A percentile compares a stretch with the other conserved stretches of the same genome.
phyloP scores from a whole-genome alignment of 495 filamentous ascomycete species.

The Monascus purpureus region DNA sequence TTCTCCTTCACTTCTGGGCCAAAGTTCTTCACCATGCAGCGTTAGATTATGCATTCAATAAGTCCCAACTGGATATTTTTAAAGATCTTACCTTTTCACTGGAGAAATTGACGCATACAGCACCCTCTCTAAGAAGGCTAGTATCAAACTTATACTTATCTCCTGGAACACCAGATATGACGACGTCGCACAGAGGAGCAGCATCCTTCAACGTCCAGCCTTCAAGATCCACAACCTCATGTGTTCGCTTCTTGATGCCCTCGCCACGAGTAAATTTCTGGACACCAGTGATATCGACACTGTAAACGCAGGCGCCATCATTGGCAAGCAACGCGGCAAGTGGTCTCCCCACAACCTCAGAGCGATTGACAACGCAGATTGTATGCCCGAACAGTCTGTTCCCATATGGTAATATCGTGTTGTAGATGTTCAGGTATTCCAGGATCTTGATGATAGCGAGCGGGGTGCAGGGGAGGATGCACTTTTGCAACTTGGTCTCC shows the following conservation, averaged over 20 bases:
- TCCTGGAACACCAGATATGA: slow-evolving; percentile 85
- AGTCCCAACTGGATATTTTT: no score
- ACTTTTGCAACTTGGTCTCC: slow-evolving; percentile 63
- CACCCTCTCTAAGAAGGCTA: slow-evolving; percentile 67
- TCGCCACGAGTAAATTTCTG: slow-evolving; percentile 81
- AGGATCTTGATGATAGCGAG: slow-evolving; percentile 92
- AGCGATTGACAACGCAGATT: slow-evolving; percentile 88
- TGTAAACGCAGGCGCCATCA: slow-evolving; percentile 90
- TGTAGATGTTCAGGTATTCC: slow-evolving; percentile 90
- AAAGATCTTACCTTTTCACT: slow-evolving; percentile 54
- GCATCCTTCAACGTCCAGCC: slow-evolving; percentile 65
- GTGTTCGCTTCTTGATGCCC: slow-evolving; percentile 65
- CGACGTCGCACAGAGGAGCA: slow-evolving; percentile 76
- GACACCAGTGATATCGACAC: slow-evolving; percentile 82
- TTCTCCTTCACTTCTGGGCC: slow-evolving; percentile 75
- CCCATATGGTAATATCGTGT: slow-evolving; percentile 85
- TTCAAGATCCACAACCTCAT: slow-evolving; percentile 70
- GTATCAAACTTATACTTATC: slow-evolving; percentile 79
- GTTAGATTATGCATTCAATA: slow-evolving; percentile 1
- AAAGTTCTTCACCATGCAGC: slow-evolving; percentile 53
- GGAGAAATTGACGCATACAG: slow-evolving; percentile 94
- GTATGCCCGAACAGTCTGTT: slow-evolving; percentile 84
- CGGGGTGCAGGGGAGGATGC: slow-evolving; percentile 87
- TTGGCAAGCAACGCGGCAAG: slow-evolving; percentile 92
- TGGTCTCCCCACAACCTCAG: slow-evolving; percentile 87